Evolutionary conservation across 768 basidiomycete genomes (phyloP).

Genomic region (Tephrocybe sp.): DNA sequence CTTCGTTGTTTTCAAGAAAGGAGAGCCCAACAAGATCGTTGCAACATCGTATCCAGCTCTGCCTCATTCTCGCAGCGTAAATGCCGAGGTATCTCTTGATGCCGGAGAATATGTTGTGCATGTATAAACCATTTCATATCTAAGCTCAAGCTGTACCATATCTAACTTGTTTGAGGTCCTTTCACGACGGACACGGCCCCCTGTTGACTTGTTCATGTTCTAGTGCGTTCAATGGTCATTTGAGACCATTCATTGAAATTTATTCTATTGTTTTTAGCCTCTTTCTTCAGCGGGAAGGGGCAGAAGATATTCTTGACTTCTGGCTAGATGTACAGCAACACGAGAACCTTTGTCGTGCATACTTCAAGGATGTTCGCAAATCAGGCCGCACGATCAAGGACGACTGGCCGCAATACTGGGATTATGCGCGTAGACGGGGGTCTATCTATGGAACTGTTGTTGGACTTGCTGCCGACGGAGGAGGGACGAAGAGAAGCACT

Average conservation of each 20-base stretch:
- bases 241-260: background rate
- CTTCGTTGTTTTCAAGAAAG: constrained; percentile 35
- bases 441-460: constrained; percentile 93
- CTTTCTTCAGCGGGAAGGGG: constrained; percentile 92
- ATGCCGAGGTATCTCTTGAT: constrained; percentile 23
- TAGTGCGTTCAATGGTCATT: constrained; percentile 61
- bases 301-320: constrained; percentile 96
- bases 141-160: no score
- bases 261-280: constrained; percentile 47
- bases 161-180: no score
- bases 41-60: constrained; percentile 17
- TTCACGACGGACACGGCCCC: constrained; percentile 85
- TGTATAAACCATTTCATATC: no score
- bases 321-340: constrained; percentile 99
- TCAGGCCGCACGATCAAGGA: constrained; percentile 90
- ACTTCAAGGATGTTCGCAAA: constrained; percentile 98
- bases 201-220: constrained; percentile 98
- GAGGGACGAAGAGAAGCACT: constrained; percentile 72
- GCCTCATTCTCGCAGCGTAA: constrained; percentile 24
- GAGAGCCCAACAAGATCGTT: constrained; percentile 23
- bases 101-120: constrained; percentile 29
- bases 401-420: constrained; percentile 99
- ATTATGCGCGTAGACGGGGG: constrained; percentile 86
- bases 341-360: constrained; percentile 96
- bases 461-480: constrained; percentile 59